Conservation (phyloP, 1,284 basidiomycete genomes). For the Papiliotrema terrestris region DNA sequence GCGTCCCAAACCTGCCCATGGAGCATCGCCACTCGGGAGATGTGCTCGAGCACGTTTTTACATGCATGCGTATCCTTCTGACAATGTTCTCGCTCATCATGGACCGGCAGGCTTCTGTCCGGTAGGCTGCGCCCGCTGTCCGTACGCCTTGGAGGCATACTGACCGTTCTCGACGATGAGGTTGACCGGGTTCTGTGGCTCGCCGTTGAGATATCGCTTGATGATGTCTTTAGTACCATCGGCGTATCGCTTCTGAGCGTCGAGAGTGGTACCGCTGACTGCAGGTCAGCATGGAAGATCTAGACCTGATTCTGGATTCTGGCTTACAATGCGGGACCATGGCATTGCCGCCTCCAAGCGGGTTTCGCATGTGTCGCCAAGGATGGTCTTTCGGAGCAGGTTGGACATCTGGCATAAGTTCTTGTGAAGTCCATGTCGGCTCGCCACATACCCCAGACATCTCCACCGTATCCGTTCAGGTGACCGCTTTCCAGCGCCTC, state of each 20-base stretch:
- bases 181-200: slow-evolving; percentile 72
- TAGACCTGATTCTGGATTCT: not conserved
- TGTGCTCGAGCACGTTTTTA: too few species aligned
- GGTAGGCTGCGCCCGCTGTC: slow-evolving; percentile 28
- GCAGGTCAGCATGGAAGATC: not conserved
- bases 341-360: slow-evolving; percentile 50
- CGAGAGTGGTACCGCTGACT: slow-evolving; percentile 73
- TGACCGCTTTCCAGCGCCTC: slow-evolving; percentile 75
- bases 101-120: slow-evolving; percentile 2
- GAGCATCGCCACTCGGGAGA: too few species aligned
- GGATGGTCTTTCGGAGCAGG: slow-evolving; percentile 81
- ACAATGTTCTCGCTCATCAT: not conserved
- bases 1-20: too few species aligned
- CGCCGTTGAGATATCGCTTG: slow-evolving; percentile 66
- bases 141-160: slow-evolving; percentile 50
- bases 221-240: slow-evolving; percentile 75
- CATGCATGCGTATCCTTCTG: too few species aligned
- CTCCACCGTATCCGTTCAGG: slow-evolving; percentile 65
- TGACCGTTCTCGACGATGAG: slow-evolving; percentile 68
- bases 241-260: slow-evolving; percentile 87
- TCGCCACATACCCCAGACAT: slow-evolving; percentile 55
- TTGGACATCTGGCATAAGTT: slow-evolving; percentile 59
- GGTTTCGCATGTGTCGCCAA: slow-evolving; percentile 80
- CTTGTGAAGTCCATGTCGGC: not conserved
- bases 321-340: slow-evolving; percentile 59